Conservation (phyloP, 2,329 filamentous ascomycete genomes). For the Fonsecaea monophora region DNA sequence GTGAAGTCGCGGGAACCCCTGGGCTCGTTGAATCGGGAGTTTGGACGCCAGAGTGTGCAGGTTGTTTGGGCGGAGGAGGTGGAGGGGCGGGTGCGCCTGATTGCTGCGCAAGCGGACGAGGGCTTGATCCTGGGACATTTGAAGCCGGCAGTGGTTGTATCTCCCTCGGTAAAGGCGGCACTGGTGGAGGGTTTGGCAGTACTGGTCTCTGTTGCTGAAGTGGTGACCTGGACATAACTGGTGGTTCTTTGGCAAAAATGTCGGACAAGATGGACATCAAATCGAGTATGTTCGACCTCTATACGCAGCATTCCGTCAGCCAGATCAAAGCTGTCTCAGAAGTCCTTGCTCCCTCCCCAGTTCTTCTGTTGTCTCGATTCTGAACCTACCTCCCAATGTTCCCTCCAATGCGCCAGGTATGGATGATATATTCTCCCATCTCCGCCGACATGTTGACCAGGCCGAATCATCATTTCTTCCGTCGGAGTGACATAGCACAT, state of each 20-base stretch:
- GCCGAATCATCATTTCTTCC: conserved; percentile 84
- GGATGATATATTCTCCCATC: conserved; percentile 96
- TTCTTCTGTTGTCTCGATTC: conserved; percentile 50
- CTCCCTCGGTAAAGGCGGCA: conserved; percentile 41
- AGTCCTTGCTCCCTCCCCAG: neutral
- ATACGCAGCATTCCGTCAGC: neutral
- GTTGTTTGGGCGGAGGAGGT: conserved; percentile 33
- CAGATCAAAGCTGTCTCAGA: neutral
- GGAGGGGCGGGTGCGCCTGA: conserved; percentile 20
- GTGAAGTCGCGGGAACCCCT: neutral
- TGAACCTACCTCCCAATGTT: conserved; percentile 78
- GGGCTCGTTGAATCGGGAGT: conserved; percentile 15
- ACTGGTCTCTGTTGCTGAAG: conserved; percentile 54
- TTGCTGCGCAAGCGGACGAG: conserved; percentile 43
- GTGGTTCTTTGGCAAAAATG: conserved; percentile 92
- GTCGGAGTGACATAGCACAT: conserved; percentile 88
- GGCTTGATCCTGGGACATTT: conserved; percentile 59
- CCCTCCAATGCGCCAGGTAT: conserved; percentile 86
- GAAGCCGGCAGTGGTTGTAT: conserved; percentile 61
- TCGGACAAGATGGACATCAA: conserved; percentile 82
- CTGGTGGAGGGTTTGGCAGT: conserved; percentile 47
- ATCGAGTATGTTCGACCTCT: conserved; percentile 83
- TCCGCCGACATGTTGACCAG: conserved; percentile 85
- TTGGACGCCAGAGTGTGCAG: conserved; percentile 17
- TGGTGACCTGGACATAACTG: conserved; percentile 76